A percentile compares a stretch with the other conserved stretches of the same genome.
phyloP scores from a whole-genome alignment of 495 filamentous ascomycete species.

The Podospora sp. region DNA sequence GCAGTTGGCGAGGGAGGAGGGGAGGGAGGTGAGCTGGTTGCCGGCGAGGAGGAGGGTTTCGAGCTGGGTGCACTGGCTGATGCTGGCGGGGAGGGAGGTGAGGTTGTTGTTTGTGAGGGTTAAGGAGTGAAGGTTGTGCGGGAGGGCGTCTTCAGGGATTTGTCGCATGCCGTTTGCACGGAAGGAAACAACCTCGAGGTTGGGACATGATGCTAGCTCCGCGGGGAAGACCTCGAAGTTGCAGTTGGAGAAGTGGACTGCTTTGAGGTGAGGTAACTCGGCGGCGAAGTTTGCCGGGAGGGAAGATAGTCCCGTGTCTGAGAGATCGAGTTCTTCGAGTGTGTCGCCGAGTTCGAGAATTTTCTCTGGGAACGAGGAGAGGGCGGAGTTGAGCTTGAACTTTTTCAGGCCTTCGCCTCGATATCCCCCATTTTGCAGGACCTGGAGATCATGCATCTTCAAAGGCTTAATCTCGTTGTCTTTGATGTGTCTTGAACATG shows the following conservation, averaged over 20 bases:
- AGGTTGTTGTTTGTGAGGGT: constrained; percentile 49
- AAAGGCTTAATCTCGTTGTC: too few species aligned
- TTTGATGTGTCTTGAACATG: not conserved
- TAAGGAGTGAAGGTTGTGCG: constrained; percentile 45
- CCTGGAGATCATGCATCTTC: constrained; percentile 35
- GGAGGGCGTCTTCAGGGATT: constrained; percentile 46
- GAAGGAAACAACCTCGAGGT: constrained; percentile 51
- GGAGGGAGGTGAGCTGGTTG: constrained; percentile 40
- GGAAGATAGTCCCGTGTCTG: constrained; percentile 42
- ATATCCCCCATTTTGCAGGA: constrained; percentile 34
- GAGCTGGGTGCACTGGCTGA: constrained; percentile 42
- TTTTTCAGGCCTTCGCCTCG: constrained; percentile 32
- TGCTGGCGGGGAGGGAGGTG: constrained; percentile 37
- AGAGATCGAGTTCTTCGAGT: constrained; percentile 51
- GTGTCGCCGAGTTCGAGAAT: constrained; percentile 43
- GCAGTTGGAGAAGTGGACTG: constrained; percentile 49
- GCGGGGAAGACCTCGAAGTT: constrained; percentile 46
- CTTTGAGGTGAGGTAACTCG: constrained; percentile 46
- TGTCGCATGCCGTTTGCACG: constrained; percentile 46
- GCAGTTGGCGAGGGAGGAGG: constrained; percentile 44
- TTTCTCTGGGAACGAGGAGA: constrained; percentile 43
- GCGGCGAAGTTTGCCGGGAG: constrained; percentile 42
- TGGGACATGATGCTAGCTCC: constrained; percentile 43
- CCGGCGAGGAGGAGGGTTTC: constrained; percentile 51
- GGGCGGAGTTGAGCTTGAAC: constrained; percentile 41